Evolutionary conservation across 1,284 basidiomycete species (phyloP).

Genomic region (Moniliophthora roreri): DNA sequence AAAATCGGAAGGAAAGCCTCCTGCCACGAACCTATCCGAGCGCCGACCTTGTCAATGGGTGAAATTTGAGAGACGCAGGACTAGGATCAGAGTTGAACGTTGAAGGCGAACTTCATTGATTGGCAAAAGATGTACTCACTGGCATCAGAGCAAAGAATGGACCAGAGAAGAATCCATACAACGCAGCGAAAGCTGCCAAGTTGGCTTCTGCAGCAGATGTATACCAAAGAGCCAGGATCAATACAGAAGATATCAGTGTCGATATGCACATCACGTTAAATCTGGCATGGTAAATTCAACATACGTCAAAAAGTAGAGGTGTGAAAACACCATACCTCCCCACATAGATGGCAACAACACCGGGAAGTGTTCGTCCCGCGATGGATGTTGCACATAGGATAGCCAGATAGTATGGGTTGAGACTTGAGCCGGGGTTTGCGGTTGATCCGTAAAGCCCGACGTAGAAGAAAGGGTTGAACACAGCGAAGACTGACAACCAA

Average conservation of each 20-base stretch:
- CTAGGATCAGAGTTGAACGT: conserved; percentile 7
- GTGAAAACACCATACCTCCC: conserved; percentile 19
- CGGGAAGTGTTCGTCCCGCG: conserved; percentile 23
- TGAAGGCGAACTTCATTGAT: not conserved
- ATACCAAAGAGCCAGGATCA: conserved; percentile 26
- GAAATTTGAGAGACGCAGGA: conserved; percentile 25
- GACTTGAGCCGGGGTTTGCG: conserved; percentile 15
- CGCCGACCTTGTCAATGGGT: conserved; percentile 26
- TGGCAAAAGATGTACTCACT: conserved; percentile 13
- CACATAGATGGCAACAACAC: conserved; percentile 21
- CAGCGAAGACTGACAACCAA: conserved; percentile 24
- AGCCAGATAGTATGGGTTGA: conserved; percentile 24
- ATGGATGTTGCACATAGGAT: conserved; percentile 25
- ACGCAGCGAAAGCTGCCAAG: conserved; percentile 22
- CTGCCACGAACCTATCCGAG: conserved; percentile 19
- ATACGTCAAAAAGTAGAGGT: not conserved
- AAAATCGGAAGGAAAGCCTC: too few species aligned
- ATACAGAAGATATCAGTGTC: conserved; percentile 18
- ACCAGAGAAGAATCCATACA: conserved; percentile 25
- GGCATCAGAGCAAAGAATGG: conserved; percentile 26
- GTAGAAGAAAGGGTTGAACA: conserved; percentile 28
- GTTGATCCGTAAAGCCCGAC: conserved; percentile 21
- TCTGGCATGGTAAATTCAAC: conserved; percentile 7
- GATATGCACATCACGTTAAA: conserved; percentile 23
- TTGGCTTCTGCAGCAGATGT: conserved; percentile 20